Base-by-base conservation (phyloP, 768 basidiomycete species). In the Amanita subjunquillea region DNA sequence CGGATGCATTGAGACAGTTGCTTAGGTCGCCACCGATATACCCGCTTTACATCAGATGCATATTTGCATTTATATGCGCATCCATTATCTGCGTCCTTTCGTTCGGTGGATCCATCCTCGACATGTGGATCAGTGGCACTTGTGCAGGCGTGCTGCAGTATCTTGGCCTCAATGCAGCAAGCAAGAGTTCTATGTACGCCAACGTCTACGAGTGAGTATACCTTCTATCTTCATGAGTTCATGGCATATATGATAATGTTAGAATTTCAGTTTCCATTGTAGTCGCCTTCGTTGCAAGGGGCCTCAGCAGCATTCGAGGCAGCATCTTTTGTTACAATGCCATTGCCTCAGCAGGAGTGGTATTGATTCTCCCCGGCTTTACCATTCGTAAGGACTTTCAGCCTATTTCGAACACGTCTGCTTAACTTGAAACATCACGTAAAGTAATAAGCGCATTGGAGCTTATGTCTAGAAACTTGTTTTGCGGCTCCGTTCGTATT, bases 301-400 rank as follows among this genome's bases (percentile, higher is more conserved):
- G 78, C 13, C 66, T 95, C 49, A 85, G 89, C 56, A 85, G 82
- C 57, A 79, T 93, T 46, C 80, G 78, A 3, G 83, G 82, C 4
- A 71, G 81, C 51, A 65, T 83, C 22, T 94, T 94, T 63, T 96
- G 93, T 65, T 96, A 91, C 67, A 87, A 85, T 47, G 85, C 93
- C 3, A 82, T 95, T 56, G 88, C 92, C 7, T 90, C 89, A 9
- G 87, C 88, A 30, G 90, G 90, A 2, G 86, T 94, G 7, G 87
- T 93, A n/a, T 76, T 90, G 44, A 91, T 95, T 56, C 78, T 94
- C 12, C 91, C 91, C 7, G 91, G 90, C 27, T 93, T 89, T 60
- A 87, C 86, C 10, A 77, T 90, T 51, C 68, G 88, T 88, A 62
- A 68, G 87, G 69, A 49, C n/a, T 55, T 29, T 48, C 50, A 30